Evolutionary conservation across 148 eudicot species (phyloP).

Genomic region (Cornus controversa): DNA sequence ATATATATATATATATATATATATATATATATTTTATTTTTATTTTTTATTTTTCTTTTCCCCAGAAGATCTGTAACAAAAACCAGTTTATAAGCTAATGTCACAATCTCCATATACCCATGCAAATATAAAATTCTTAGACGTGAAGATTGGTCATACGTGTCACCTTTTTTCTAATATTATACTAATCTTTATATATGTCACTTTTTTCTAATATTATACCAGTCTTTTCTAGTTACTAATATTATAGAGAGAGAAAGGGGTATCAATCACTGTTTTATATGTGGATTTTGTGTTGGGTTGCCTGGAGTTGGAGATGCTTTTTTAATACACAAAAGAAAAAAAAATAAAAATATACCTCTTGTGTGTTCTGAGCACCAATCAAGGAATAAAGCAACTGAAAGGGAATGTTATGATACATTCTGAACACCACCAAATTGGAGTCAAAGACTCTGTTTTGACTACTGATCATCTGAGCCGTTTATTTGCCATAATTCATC

Average conservation of each 20-base stretch:
- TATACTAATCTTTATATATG: conserved; percentile 22
- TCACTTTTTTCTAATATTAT: conserved; percentile 29
- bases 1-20: too few relatives aligned
- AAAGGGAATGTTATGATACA: neutral
- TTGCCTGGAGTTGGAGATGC: neutral
- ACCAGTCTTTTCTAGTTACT: conserved; percentile 11
- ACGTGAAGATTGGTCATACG: conserved; percentile 23
- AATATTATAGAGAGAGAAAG: conserved; percentile 7
- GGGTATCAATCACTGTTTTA: neutral
- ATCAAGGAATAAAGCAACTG: neutral
- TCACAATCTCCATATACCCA: conserved; percentile 38
- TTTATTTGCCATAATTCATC: neutral
- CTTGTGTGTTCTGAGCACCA: neutral
- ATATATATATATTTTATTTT: too few relatives aligned
- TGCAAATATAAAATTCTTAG: conserved; percentile 30
- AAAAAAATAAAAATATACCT: neutral
- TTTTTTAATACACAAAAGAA: neutral
- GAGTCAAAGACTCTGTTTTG: too few relatives aligned
- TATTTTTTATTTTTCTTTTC: conserved; percentile 23
- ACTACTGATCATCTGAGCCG: neutral
- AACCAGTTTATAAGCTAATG: conserved; percentile 13
- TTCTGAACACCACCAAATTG: neutral
- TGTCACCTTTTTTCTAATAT: conserved; percentile 37
- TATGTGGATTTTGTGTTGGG: neutral
- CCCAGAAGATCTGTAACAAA: conserved; percentile 17